Base-by-base conservation (phyloP, 345 rosid genomes). In the Sonneratia alba region DNA sequence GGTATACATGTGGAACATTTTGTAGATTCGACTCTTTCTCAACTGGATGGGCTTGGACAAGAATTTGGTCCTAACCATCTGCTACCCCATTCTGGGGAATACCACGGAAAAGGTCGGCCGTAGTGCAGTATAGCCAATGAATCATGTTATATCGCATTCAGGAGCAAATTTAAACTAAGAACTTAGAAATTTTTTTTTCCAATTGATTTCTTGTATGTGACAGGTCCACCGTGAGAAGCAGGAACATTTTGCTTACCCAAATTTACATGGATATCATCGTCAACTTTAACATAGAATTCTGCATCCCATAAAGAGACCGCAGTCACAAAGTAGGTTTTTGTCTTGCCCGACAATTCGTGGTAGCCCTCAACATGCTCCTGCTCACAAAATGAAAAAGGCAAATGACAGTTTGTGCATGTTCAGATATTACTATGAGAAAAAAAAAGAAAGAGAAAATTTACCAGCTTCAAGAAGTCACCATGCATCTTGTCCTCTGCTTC, bases 261-360 rank as follows among this genome's bases (percentile, higher is more conserved):
- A 78, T 94, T 95, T 56, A 92, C 98, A 80, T 90, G 98, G 78
- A 95, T 82, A 70, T 95, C 99, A 62, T 95, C 99, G 32, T 95
- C 99, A n/a, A 92, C 98, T 86, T 95, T 89, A 82, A 92, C 76
- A 76, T 89, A 92, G 79, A 92, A 95, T 47, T 92, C 91, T 0
- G 99, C 91, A 71, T 92, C 94, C 98, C 98, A 90, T 78, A 87
- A 74, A 48, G 88, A 82, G 79, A 90, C 85, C 63, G 91, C 97
- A 3, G 96, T 84, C n/a, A 85, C 73, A 72, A 95, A 92, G 75
- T 82, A 95, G 4, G 80, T 80, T 76, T 92, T 92, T 10, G 99
- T 88, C 90, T 92, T 95, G 73, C 91, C 92, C 0, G 99, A 91
- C 74, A 95, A 79, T 78, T 84, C 86, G 75, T 86, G 73, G 86